phyloP scores from a whole-genome alignment of 345 rosid genomes.

The Cardiospermum halicacabum region DNA sequence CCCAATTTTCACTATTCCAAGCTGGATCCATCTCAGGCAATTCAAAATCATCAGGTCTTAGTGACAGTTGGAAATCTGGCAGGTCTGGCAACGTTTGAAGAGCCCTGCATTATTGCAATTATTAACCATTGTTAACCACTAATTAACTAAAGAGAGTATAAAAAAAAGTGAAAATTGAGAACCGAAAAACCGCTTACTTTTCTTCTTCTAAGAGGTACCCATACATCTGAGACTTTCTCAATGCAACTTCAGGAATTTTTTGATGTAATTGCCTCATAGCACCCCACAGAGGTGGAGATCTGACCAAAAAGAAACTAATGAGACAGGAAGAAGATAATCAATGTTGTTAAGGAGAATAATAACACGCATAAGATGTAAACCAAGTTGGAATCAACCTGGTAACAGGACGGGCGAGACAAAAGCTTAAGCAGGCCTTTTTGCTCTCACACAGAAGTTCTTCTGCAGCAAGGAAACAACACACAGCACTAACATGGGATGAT shows the following conservation, averaged over 20 bases:
- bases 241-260: constrained; percentile 91
- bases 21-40: constrained; percentile 60
- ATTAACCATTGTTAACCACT: too few relatives aligned
- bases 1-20: constrained; percentile 51
- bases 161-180: not conserved
- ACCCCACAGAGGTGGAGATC: constrained; percentile 89
- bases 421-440: constrained; percentile 83
- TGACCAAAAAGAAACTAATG: constrained; percentile 11
- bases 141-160: too few relatives aligned
- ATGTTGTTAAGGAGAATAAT: not conserved
- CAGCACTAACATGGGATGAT: constrained; percentile 53
- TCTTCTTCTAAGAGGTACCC: constrained; percentile 87
- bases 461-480: constrained; percentile 87
- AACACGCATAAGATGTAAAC: not conserved
- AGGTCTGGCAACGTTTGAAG: constrained; percentile 74
- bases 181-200: constrained; percentile 51
- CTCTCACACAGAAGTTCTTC: constrained; percentile 71
- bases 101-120: constrained; percentile 40
- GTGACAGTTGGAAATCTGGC: constrained; percentile 80
- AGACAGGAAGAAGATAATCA: not conserved
- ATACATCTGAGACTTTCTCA: constrained; percentile 71
- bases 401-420: constrained; percentile 72
- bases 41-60: constrained; percentile 67
- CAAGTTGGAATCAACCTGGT: constrained; percentile 48
- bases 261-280: constrained; percentile 74